phyloP scores from a whole-genome alignment of 106 monocot genomes.

The Posidonia australis region DNA sequence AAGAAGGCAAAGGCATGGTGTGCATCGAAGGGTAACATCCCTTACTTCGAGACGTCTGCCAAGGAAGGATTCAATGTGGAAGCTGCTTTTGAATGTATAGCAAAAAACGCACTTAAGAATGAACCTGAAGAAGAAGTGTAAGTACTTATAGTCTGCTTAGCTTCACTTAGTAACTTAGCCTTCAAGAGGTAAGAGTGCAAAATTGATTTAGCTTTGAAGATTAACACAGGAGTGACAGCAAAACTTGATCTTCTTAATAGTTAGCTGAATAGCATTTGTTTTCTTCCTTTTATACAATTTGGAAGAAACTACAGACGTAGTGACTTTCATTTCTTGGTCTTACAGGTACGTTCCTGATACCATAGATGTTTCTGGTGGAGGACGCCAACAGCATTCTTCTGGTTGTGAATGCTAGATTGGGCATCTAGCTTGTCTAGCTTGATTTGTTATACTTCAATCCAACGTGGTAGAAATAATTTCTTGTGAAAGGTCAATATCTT shows the following conservation, averaged over 20 bases:
- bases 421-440: neutral
- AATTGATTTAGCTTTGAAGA: too few species aligned
- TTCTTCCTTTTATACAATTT: neutral
- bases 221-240: too few species aligned
- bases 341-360: constrained; percentile 62
- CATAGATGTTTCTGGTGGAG: constrained; percentile 50
- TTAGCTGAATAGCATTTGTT: too few species aligned
- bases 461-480: neutral
- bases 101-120: constrained; percentile 69
- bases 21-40: constrained; percentile 78
- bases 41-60: constrained; percentile 89
- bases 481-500: too few species aligned
- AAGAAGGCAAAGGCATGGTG: constrained; percentile 90
- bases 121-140: constrained; percentile 84
- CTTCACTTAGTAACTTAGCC: too few species aligned
- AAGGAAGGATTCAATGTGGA: constrained; percentile 89
- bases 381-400: constrained; percentile 34
- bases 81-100: constrained; percentile 73
- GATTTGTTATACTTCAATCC: neutral
- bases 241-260: too few species aligned
- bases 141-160: constrained; percentile 12
- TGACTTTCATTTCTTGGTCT: neutral
- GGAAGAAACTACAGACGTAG: neutral
- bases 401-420: constrained; percentile 58
- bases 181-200: too few species aligned